Evolutionary conservation across 768 basidiomycete species (phyloP).

Genomic region (Galerina marginata): DNA sequence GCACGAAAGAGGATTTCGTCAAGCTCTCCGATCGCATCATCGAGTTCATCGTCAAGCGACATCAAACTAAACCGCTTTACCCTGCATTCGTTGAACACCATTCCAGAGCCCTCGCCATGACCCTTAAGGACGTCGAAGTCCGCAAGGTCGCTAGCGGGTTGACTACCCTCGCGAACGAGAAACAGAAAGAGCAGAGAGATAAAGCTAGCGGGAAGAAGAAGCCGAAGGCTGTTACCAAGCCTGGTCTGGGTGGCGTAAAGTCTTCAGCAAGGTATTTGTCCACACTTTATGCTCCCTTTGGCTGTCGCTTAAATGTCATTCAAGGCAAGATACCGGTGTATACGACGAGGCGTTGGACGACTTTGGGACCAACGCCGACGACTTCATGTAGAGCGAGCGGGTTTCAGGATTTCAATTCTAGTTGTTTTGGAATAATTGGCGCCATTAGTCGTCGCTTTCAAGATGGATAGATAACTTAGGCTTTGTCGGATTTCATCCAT

Average conservation of each 20-base stretch:
- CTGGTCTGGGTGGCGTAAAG: slow-evolving; percentile 77
- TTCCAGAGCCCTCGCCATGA: slow-evolving; percentile 71
- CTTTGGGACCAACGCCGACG: slow-evolving; percentile 73
- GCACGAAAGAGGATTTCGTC: slow-evolving; percentile 89
- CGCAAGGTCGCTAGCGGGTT: slow-evolving; percentile 86
- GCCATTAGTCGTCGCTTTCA: too few relatives aligned
- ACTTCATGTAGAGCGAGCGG: slow-evolving; percentile 79
- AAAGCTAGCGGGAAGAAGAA: slow-evolving; percentile 93
- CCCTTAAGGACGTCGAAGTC: slow-evolving; percentile 89
- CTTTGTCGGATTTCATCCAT: too few relatives aligned
- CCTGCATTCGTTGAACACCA: slow-evolving; percentile 84
- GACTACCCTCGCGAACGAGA: slow-evolving; percentile 91
- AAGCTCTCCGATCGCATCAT: slow-evolving; percentile 76
- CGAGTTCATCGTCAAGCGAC: slow-evolving; percentile 75
- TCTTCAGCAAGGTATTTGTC: slow-evolving; percentile 59
- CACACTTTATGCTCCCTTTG: not conserved
- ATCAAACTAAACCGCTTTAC: slow-evolving; percentile 85
- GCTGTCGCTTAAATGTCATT: slow-evolving; percentile 18
- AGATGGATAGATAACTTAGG: too few relatives aligned
- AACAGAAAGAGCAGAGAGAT: slow-evolving; percentile 89
- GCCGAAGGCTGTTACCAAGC: slow-evolving; percentile 70
- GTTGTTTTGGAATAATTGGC: too few relatives aligned
- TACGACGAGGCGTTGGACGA: slow-evolving; percentile 95
- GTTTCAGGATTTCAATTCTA: too few relatives aligned
- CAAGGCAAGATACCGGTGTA: slow-evolving; percentile 74